Conservation (phyloP, 1,284 basidiomycete species). For the Meira miltonrushii region DNA sequence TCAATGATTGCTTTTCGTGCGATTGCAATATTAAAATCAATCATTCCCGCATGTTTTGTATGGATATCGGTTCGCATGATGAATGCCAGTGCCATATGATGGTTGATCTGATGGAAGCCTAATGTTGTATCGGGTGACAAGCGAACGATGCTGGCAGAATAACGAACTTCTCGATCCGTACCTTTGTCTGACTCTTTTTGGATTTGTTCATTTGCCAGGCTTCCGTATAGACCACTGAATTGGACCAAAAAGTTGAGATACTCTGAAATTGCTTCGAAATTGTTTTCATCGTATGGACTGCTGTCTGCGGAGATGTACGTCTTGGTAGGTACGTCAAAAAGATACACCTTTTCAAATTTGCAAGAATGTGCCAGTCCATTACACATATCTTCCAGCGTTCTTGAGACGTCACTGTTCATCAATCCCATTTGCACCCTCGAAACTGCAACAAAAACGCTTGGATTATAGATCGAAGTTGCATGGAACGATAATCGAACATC, state of each 20-base stretch:
- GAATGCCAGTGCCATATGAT: not conserved
- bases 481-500: conserved; percentile 61
- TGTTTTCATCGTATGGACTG: conserved; percentile 81
- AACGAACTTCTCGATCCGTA: conserved; percentile 10
- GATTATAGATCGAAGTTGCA: conserved; percentile 82
- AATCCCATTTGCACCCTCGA: conserved; percentile 63
- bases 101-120: conserved; percentile 77
- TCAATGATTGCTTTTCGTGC: conserved; percentile 6
- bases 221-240: conserved; percentile 66
- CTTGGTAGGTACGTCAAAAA: conserved; percentile 80
- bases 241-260: conserved; percentile 81
- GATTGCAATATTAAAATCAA: conserved; percentile 2
- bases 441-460: conserved; percentile 79
- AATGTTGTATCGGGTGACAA: conserved; percentile 71
- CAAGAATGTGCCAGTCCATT: conserved; percentile 71
- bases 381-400: conserved; percentile 73
- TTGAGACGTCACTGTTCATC: conserved; percentile 65
- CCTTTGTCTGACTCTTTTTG: not conserved
- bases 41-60: conserved; percentile 1
- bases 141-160: conserved; percentile 54
- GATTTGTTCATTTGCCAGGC: not conserved
- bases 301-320: conserved; percentile 88
- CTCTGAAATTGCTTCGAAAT: conserved; percentile 81
- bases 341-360: conserved; percentile 81
- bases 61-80: conserved; percentile 1